Base-by-base conservation (phyloP, 1,139 yeast genomes). In the Kurtzmaniella quercitrusa region DNA sequence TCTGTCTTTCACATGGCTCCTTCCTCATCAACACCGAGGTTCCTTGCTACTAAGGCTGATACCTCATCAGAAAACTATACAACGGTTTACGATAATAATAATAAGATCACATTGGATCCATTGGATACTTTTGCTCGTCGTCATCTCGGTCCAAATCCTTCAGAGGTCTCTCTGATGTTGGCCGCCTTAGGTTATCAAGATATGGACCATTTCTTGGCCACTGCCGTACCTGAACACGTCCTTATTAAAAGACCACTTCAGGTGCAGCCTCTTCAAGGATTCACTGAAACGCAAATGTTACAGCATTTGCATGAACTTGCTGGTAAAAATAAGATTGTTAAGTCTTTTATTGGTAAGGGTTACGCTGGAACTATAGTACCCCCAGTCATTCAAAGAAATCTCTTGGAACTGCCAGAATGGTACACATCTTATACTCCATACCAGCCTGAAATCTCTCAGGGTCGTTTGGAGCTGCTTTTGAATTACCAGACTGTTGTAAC, bases 401-500 rank as follows among this genome's bases (percentile, higher is more conserved):
- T 93, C 47, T 71, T 93, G 48, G 98, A 93, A 64, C 81, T 84
- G 49, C 98, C 98, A 15, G 96, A 88, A 61, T 93, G 98, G 98
- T 93, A 93, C 70, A 93, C 98, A 32, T 88, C 97, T 0, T 93
- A 93, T 63, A 93, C 98, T 22, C 98, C 98, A 30, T 93, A 93
- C 62, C 98, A 93, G 68, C 97, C 98, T 2, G 98, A 93, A 64
- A 91, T 93, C 50, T 86, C 97, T 2, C 98, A 93, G 65, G 98
- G 98, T 43, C 81, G 98, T 57, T 76, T 93, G 55, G 96, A 91
- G 65, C 82, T 95, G 32, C 71, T 93, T 50, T 71, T 93, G 52
- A 93, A 93, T 65, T 93, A 78, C 68, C 98, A 93, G 67, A 93
- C 98, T 21, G 73, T 91, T 63, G 76, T 93, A 17, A 70, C 89